phyloP scores from a whole-genome alignment of 306 rosid genomes.

The Clitoria ternatea region DNA sequence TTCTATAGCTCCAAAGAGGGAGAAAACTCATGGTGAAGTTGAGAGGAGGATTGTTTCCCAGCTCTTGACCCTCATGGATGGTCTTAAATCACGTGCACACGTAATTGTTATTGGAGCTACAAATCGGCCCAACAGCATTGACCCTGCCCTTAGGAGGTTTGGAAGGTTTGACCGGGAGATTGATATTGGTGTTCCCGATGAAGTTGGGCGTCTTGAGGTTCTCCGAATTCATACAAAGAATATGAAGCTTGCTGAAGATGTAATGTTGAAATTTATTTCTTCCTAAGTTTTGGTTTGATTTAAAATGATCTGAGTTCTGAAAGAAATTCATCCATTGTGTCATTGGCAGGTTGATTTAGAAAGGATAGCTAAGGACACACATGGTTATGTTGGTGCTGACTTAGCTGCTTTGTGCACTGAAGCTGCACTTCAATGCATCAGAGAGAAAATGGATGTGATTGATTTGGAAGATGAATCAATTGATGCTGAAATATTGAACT shows the following conservation, averaged over 20 bases:
- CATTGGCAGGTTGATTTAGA: conserved; percentile 82
- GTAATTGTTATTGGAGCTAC: conserved; percentile 98
- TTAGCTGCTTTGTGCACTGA: conserved; percentile 94
- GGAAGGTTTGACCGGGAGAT: conserved; percentile 98
- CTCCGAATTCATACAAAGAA: conserved; percentile 95
- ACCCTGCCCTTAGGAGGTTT: conserved; percentile 95
- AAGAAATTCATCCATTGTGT: not conserved
- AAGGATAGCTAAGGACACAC: conserved; percentile 82
- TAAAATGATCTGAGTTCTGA: not conserved
- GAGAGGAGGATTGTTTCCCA: conserved; percentile 98
- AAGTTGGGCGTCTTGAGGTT: conserved; percentile 94
- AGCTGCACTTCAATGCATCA: conserved; percentile 97
- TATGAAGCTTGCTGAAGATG: conserved; percentile 96
- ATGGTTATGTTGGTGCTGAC: conserved; percentile 98
- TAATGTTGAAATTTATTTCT: conserved; percentile 29
- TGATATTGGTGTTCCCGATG: conserved; percentile 96
- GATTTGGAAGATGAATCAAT: conserved; percentile 94
- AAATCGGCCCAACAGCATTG: conserved; percentile 95
- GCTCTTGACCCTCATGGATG: conserved; percentile 97
- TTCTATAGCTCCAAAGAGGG: conserved; percentile 96
- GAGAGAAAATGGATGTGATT: conserved; percentile 96
- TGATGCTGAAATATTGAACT: conserved; percentile 91
- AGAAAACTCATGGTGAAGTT: conserved; percentile 98
- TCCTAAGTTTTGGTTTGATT: not conserved
- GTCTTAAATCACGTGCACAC: conserved; percentile 87